phyloP scores from a whole-genome alignment of 176 grass and related monocot species.

The Lolium perenne region DNA sequence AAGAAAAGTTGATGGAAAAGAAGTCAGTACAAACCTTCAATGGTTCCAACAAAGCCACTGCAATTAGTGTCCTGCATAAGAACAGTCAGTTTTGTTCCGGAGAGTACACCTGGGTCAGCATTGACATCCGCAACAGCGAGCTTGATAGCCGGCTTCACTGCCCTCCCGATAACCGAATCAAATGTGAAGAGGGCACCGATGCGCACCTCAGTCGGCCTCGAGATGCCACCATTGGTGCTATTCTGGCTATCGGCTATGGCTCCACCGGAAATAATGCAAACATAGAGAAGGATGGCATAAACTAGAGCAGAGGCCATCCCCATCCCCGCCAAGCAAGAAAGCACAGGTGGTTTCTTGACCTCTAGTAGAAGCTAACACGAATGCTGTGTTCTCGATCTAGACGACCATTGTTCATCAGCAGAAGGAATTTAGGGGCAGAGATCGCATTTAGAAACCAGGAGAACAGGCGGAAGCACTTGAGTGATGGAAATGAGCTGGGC shows the following conservation, averaged over 20 bases:
- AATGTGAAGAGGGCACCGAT: conserved; percentile 75
- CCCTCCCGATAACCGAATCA: conserved; percentile 63
- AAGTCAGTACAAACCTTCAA: conserved; percentile 50
- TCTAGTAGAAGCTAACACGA: not conserved
- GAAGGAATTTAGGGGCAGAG: not conserved
- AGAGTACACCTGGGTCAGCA: conserved; percentile 53
- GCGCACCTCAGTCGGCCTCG: conserved; percentile 52
- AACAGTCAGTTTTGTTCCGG: conserved; percentile 57
- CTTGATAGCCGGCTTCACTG: conserved; percentile 62
- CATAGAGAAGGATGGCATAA: conserved; percentile 35
- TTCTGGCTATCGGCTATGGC: conserved; percentile 42
- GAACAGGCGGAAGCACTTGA: not conserved
- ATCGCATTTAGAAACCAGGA: not conserved
- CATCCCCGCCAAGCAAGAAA: conserved; percentile 41
- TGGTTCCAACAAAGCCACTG: conserved; percentile 76
- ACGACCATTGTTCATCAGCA: not conserved
- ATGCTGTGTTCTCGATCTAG: not conserved
- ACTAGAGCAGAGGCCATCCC: conserved; percentile 45
- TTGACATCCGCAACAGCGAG: conserved; percentile 79
- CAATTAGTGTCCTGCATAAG: conserved; percentile 76
- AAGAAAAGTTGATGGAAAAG: not conserved
- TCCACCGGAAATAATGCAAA: conserved; percentile 30
- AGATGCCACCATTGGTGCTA: not conserved
- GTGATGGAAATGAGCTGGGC: not conserved
- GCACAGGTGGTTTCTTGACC: conserved; percentile 14